phyloP scores from a whole-genome alignment of 2,329 filamentous ascomycete species.

The Aureobasidium musti region DNA sequence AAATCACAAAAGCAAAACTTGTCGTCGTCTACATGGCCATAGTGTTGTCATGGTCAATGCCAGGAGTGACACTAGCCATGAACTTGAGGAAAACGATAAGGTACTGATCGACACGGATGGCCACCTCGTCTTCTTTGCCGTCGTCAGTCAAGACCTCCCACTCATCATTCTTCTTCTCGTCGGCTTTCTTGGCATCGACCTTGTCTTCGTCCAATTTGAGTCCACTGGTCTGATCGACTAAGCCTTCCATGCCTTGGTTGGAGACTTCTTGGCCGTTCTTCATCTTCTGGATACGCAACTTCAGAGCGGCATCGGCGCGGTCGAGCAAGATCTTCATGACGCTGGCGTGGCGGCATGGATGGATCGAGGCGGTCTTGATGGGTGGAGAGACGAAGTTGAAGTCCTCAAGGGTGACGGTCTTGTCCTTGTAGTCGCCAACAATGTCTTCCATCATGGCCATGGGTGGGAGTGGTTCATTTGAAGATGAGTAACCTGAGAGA shows the following conservation, averaged over 20 bases:
- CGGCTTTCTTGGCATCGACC: background rate
- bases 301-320: constrained; percentile 88
- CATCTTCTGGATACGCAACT: constrained; percentile 81
- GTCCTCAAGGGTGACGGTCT: constrained; percentile 96
- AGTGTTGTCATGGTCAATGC: constrained; percentile 97
- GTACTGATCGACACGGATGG: constrained; percentile 86
- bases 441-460: constrained; percentile 95
- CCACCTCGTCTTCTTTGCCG: constrained; percentile 68
- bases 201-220: constrained; percentile 57
- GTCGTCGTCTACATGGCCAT: constrained; percentile 72
- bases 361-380: constrained; percentile 94
- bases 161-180: constrained; percentile 59
- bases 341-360: constrained; percentile 94
- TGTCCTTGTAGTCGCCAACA: constrained; percentile 94
- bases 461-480: constrained; percentile 70
- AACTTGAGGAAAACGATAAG: constrained; percentile 85
- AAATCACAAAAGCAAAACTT: background rate
- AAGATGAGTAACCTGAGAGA: constrained; percentile 76
- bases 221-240: constrained; percentile 74
- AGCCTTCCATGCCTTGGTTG: constrained; percentile 71
- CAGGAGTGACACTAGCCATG: constrained; percentile 75
- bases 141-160: constrained; percentile 63
- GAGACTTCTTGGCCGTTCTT: constrained; percentile 54
- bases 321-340: constrained; percentile 99
- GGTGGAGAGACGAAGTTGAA: constrained; percentile 91